These are phyloP conservation scores for Triticum monococcum DNA, from an alignment of 176 grass and related monocot species.

Conservation along the genomic window DNA sequence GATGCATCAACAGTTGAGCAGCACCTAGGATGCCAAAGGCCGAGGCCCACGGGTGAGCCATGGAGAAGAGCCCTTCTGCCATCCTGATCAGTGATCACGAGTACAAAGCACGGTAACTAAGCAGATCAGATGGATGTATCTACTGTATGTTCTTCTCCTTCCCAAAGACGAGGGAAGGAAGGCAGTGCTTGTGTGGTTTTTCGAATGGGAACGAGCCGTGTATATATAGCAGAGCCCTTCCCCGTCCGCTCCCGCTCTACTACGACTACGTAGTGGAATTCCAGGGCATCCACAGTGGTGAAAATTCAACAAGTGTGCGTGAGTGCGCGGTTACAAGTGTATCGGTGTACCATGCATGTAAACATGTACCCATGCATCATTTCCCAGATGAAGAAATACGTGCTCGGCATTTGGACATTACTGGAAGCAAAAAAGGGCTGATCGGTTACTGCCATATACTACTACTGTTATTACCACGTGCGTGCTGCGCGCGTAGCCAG, in stretches of 20 bases:
- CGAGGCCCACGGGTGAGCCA: constrained; percentile 62
- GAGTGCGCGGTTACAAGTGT: not conserved
- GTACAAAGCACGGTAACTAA: not conserved
- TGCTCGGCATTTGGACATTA: not conserved
- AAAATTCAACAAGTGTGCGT: not conserved
- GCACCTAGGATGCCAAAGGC: constrained; percentile 77
- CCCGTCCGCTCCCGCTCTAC: no score
- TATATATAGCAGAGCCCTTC: constrained; percentile 31
- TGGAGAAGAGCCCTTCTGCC: constrained; percentile 59
- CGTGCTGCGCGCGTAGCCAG: not conserved
- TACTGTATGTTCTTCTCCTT: constrained; percentile 16
- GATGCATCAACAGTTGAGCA: not conserved
- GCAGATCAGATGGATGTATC: not conserved
- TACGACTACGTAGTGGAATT: not conserved
- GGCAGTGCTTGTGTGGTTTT: constrained; percentile 26
- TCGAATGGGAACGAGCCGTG: not conserved
- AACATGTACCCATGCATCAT: not conserved
- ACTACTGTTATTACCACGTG: not conserved
- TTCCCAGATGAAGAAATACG: not conserved
- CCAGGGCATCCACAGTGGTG: not conserved
- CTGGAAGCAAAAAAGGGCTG: not conserved
- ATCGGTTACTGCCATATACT: not conserved
- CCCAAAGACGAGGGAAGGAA: not conserved
- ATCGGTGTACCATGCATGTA: not conserved
- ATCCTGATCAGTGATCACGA: not conserved